These are phyloP conservation scores for Chaetomium tenue DNA, from an alignment of 495 filamentous ascomycete species.

Conservation along the genomic window DNA sequence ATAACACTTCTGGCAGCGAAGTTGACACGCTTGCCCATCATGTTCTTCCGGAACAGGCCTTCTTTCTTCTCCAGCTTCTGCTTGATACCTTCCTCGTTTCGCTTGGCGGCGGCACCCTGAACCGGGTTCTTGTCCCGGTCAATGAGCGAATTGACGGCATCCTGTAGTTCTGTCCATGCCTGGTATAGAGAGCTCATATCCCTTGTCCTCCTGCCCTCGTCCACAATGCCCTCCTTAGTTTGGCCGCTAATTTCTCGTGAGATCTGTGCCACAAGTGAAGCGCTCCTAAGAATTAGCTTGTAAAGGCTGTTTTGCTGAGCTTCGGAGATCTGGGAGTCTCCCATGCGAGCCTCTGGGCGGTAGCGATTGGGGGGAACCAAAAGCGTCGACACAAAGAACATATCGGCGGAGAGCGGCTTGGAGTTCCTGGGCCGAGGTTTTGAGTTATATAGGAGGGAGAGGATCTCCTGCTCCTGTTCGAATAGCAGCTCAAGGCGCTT, in stretches of 20 bases:
- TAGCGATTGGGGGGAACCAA: constrained; percentile 90
- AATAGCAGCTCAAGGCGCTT: constrained; percentile 75
- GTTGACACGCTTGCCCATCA: constrained; percentile 99
- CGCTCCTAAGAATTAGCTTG: constrained; percentile 70
- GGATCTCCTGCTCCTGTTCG: constrained; percentile 77
- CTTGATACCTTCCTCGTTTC: constrained; percentile 85
- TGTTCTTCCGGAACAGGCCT: constrained; percentile 96
- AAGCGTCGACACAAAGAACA: constrained; percentile 87
- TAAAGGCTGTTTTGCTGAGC: constrained; percentile 81
- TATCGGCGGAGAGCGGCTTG: constrained; percentile 64
- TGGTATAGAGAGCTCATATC: constrained; percentile 48
- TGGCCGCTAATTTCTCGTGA: constrained; percentile 59
- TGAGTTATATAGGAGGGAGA: constrained; percentile 78
- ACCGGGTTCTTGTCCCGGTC: constrained; percentile 82
- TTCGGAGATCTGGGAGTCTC: constrained; percentile 75
- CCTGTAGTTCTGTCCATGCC: constrained; percentile 79
- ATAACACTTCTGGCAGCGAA: constrained; percentile 97
- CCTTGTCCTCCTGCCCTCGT: constrained; percentile 41
- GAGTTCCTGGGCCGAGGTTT: constrained; percentile 53
- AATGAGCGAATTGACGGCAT: constrained; percentile 84
- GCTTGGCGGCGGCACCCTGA: constrained; percentile 65
- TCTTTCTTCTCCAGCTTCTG: constrained; percentile 99
- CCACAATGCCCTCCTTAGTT: constrained; percentile 45
- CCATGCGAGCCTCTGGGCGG: constrained; percentile 80
- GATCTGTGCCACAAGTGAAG: constrained; percentile 69